A percentile compares a stretch with the other conserved stretches of the same genome.
Conservation (phyloP, 179 eudicot species). For the Patellifolia procumbens region DNA sequence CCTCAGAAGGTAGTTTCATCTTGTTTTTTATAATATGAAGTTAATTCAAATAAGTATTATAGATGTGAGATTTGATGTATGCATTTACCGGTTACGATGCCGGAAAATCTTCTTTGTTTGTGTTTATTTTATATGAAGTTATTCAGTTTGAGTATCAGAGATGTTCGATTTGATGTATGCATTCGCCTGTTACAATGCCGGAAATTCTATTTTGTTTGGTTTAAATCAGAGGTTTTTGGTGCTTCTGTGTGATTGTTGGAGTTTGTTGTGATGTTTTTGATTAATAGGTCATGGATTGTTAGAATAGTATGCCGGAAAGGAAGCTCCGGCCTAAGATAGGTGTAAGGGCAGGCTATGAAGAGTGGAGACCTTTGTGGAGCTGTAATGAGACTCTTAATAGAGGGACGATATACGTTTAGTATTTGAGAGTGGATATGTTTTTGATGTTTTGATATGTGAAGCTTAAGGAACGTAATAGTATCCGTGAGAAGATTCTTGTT, state of each 20-base stretch:
- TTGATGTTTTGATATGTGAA: no score
- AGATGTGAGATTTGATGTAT: background rate
- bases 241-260: background rate
- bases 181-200: background rate
- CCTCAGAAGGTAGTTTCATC: conserved; percentile 72
- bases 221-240: background rate
- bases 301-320: background rate
- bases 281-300: background rate
- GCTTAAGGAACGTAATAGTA: no score
- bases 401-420: background rate
- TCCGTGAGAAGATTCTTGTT: no score
- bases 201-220: background rate
- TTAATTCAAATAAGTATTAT: background rate
- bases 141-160: background rate
- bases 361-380: background rate
- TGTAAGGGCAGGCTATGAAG: background rate
- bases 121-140: background rate
- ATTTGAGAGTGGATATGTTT: no score
- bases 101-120: no score
- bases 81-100: no score
- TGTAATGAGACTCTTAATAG: background rate
- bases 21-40: background rate
- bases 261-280: background rate
- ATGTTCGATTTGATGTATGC: background rate
- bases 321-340: background rate